Evolutionary conservation across 352 stramenopile genomes (phyloP).

Genomic region (Pythium phragmitis): DNA sequence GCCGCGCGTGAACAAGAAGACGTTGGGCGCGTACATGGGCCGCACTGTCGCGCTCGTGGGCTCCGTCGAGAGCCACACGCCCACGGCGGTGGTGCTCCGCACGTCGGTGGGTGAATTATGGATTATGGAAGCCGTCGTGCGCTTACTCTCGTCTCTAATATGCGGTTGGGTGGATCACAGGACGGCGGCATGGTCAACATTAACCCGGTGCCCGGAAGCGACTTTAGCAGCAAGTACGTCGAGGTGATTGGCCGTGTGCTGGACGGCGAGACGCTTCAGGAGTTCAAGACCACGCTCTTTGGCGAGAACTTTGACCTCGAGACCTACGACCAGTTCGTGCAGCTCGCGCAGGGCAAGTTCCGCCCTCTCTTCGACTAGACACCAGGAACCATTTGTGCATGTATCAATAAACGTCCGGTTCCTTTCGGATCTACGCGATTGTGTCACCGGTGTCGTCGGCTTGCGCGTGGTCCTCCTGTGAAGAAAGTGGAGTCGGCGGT

Average conservation of each 20-base stretch:
- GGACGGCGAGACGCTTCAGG: slow-evolving; percentile 68
- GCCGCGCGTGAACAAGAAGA: slow-evolving; percentile 84
- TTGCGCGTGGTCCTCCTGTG: background rate
- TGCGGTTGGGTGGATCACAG: slow-evolving; percentile 24
- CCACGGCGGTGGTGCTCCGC: slow-evolving; percentile 66
- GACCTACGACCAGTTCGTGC: slow-evolving; percentile 82
- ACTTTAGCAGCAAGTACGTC: slow-evolving; percentile 84
- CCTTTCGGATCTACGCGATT: background rate
- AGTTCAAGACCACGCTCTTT: slow-evolving; percentile 87
- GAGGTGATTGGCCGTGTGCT: slow-evolving; percentile 82
- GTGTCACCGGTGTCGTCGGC: background rate
- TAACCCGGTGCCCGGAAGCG: slow-evolving; percentile 59
- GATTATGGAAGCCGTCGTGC: background rate
- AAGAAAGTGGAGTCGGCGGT: background rate
- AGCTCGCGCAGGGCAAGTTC: slow-evolving; percentile 74
- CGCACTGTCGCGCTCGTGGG: slow-evolving; percentile 77
- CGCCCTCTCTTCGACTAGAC: slow-evolving; percentile 66
- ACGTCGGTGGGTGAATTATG: slow-evolving; percentile 43
- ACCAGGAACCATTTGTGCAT: background rate
- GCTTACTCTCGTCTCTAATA: background rate
- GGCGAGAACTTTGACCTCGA: slow-evolving; percentile 79
- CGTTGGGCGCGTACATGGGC: slow-evolving; percentile 56
- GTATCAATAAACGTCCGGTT: slow-evolving; percentile 14
- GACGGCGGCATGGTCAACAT: slow-evolving; percentile 82
- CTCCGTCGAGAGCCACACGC: slow-evolving; percentile 69